Evolutionary conservation across 1,284 basidiomycete genomes (phyloP), one percentile per base, ranked within the genome.

Genomic region (Inonotus hispidus): DNA sequence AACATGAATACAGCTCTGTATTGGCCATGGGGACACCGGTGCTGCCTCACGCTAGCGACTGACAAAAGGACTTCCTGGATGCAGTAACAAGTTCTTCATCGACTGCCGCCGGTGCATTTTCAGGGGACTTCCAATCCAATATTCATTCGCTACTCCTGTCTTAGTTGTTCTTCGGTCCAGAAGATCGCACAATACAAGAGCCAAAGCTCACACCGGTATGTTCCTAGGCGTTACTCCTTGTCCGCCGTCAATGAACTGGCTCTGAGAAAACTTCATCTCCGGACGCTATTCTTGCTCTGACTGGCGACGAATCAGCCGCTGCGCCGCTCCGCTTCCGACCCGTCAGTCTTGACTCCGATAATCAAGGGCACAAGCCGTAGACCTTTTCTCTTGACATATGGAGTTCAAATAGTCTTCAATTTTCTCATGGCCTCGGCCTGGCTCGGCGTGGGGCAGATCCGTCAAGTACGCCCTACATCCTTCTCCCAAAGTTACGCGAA

Each of bases 31-130:
- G 3, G 32, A 32, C 3, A 8, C 32, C 32, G 32, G 8, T 8
- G 32, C 4, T 8, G 8, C 32, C 32, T n/a, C 32, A 32, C 32
- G 8, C 32, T 32, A n/a, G n/a, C n/a, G n/a, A n/a, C n/a, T n/a
- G n/a, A n/a, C n/a, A n/a, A n/a, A n/a, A n/a, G n/a, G n/a, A 32
- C 32, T 32, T 32, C 32, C 8, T 8, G 32, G 5, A 7, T 7
- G 16, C 29, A 52, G 32, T n/a, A 27, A 32, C 14, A 32, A n/a
- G 49, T 35, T 52, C 46, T 19, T 39, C 49, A 29, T 21, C 56
- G 11, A 58, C 45, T 23, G 27, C n/a, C n/a, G 38, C 27, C 21
- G 45, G 56, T 57, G 45, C 29, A 35, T 50, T 56, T 56, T 25
- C 27, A 11, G 7, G n/a, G n/a, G 19, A 46, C 45, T 25, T 29